Evolutionary conservation across 805 yeast genomes (phyloP).

Genomic region (Saccharomycopsis sp.): DNA sequence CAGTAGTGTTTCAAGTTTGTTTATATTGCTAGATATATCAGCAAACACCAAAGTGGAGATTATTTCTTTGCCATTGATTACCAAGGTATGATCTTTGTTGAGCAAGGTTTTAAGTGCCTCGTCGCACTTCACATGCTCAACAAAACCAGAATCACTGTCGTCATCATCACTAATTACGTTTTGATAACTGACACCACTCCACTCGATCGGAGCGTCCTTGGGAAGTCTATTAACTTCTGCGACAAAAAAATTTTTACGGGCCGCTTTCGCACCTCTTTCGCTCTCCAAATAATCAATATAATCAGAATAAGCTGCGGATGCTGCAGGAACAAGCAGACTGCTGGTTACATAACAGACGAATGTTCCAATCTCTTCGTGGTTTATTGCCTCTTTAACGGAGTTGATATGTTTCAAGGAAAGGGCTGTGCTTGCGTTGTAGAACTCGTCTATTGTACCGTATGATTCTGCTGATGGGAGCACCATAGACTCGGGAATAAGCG

Average conservation of each 20-base stretch:
- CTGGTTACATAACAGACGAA: constrained; percentile 52
- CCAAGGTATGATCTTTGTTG: constrained; percentile 4
- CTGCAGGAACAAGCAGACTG: constrained; percentile 26
- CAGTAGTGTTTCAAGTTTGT: neutral
- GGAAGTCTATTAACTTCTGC: constrained; percentile 57
- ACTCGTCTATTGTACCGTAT: constrained; percentile 10
- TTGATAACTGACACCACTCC: constrained; percentile 60
- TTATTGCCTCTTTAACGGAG: constrained; percentile 51
- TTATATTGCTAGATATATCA: neutral
- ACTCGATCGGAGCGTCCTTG: constrained; percentile 57
- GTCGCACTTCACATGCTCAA: neutral
- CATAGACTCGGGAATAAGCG: constrained; percentile 71
- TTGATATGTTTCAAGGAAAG: constrained; percentile 71
- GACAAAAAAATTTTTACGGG: constrained; percentile 34
- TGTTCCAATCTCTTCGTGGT: constrained; percentile 37
- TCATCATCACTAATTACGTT: constrained; percentile 34
- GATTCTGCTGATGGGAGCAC: constrained; percentile 29
- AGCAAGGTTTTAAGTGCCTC: neutral
- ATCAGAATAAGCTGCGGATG: neutral
- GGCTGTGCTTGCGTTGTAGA: constrained; percentile 32
- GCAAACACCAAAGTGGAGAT: constrained; percentile 7
- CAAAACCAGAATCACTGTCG: constrained; percentile 28
- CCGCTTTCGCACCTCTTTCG: constrained; percentile 2
- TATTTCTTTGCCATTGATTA: constrained; percentile 13
- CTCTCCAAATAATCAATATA: neutral